These are phyloP conservation scores for Nakaseomyces kungkrabaensis DNA, from an alignment of 1,139 yeast species.

Conservation along the genomic window DNA sequence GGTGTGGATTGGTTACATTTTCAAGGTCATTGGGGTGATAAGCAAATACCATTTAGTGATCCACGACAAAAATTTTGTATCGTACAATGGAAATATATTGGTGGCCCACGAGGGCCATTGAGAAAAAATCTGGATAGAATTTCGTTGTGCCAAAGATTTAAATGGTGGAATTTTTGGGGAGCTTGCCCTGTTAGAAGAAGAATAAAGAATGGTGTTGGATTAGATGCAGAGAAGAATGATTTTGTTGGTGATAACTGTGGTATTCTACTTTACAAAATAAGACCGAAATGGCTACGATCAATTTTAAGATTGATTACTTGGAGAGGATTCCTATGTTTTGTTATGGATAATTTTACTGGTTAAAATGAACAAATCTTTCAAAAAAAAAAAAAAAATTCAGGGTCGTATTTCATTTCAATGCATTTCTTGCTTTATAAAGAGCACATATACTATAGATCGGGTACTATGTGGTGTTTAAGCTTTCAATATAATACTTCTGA, in stretches of 20 bases:
- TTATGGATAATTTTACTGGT: constrained; percentile 51
- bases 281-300: constrained; percentile 41
- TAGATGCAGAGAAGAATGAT: constrained; percentile 56
- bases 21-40: constrained; percentile 91
- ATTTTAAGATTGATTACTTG: constrained; percentile 47
- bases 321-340: constrained; percentile 61
- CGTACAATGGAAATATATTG: constrained; percentile 81
- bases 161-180: constrained; percentile 71
- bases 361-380: constrained; percentile 15
- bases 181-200: constrained; percentile 71
- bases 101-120: constrained; percentile 88
- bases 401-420: not conserved
- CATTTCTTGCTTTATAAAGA: not conserved
- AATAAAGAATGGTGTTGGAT: constrained; percentile 73
- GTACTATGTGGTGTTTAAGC: too few relatives aligned
- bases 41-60: constrained; percentile 53
- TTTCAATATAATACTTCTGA: too few relatives aligned
- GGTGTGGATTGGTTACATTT: constrained; percentile 75
- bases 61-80: constrained; percentile 78
- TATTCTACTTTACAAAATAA: constrained; percentile 41
- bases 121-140: constrained; percentile 60
- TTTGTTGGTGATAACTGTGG: constrained; percentile 39
- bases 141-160: constrained; percentile 70
- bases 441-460: too few relatives aligned
- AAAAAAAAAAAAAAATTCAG: too few relatives aligned